Evolutionary conservation across 2,329 filamentous ascomycete species (phyloP), one percentile per base, ranked within the genome.

Genomic region (Westerdykella aurantiaca): DNA sequence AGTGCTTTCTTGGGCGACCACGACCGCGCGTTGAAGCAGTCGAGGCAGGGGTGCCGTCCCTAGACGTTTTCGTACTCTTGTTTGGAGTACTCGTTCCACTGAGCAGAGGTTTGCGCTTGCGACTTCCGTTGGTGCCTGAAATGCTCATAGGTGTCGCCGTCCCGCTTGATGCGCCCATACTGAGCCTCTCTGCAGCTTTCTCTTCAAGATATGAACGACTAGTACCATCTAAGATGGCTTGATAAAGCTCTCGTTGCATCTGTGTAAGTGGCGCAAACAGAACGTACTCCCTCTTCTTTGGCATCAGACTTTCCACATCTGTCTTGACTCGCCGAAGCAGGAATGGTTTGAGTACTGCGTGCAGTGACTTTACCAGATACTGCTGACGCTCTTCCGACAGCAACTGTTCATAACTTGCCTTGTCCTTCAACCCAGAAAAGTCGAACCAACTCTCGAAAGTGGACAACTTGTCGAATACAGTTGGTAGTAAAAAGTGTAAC

Each of bases 371-470:
- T 1, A 94, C 84, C 1, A 93, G 70, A 40, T 85, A 86, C 49
- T 85, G 81, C 59, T 87, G 86, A 39, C 84, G 80, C 42, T 86
- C 81, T 56, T 95, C 86, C 3, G 84, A 83, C 6, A 94, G 77
- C 41, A 95, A 85, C 37, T 90, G 81, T 39, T 87, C 82, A 1
- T 88, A 85, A 0, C 82, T 83, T 31, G 85, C 77, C 52, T 90
- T 88, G 47, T 97, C 88, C 43, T 94, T 81, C 1, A 98, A 75
- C 6, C 89, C 90, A 0, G 87, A 93, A 57, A 98, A 98, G 64
- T 98, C 91, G 50, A 98, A 98, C 90, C 91, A 97, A 1, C 82
- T 82, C 60, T 96, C 88, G 46, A 98, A 98, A 0, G 87, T 88
- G 38, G 94, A 88, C 66, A 94, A 83, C 56, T 95, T 87, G 37